Evolutionary conservation across 257 asterid genomes (phyloP).

Genomic region (Schizonepeta tenuifolia): DNA sequence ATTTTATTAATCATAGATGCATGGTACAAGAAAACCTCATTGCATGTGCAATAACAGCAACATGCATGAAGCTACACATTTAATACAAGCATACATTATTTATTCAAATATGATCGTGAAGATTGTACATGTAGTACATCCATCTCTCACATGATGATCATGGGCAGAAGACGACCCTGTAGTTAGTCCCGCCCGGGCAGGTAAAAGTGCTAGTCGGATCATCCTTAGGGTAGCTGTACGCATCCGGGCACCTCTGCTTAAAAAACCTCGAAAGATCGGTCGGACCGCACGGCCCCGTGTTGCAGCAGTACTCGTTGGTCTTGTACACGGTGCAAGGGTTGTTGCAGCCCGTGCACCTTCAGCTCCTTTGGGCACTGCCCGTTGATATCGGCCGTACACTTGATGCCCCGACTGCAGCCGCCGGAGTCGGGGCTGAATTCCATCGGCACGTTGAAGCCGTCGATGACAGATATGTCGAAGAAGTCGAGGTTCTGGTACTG

Average conservation of each 20-base stretch:
- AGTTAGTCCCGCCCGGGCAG: slow-evolving; percentile 53
- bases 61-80: too few relatives aligned
- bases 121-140: too few relatives aligned
- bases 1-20: too few relatives aligned
- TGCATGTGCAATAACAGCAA: too few relatives aligned
- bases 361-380: slow-evolving; percentile 52
- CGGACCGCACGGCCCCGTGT: slow-evolving; percentile 38
- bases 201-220: slow-evolving; percentile 53
- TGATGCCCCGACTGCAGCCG: slow-evolving; percentile 39
- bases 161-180: slow-evolving; percentile 54
- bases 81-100: too few relatives aligned
- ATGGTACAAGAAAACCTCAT: too few relatives aligned
- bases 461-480: slow-evolving; percentile 61
- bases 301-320: slow-evolving; percentile 49
- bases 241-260: slow-evolving; percentile 54
- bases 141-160: neutral
- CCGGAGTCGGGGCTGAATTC: slow-evolving; percentile 40
- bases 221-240: slow-evolving; percentile 55
- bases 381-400: slow-evolving; percentile 47
- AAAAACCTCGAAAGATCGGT: slow-evolving; percentile 45
- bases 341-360: slow-evolving; percentile 47
- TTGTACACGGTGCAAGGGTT: slow-evolving; percentile 53
- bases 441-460: slow-evolving; percentile 71
- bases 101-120: too few relatives aligned
- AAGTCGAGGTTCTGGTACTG: slow-evolving; percentile 50